phyloP scores from a whole-genome alignment of 2,329 filamentous ascomycete species.

The Fusarium oxysporum region DNA sequence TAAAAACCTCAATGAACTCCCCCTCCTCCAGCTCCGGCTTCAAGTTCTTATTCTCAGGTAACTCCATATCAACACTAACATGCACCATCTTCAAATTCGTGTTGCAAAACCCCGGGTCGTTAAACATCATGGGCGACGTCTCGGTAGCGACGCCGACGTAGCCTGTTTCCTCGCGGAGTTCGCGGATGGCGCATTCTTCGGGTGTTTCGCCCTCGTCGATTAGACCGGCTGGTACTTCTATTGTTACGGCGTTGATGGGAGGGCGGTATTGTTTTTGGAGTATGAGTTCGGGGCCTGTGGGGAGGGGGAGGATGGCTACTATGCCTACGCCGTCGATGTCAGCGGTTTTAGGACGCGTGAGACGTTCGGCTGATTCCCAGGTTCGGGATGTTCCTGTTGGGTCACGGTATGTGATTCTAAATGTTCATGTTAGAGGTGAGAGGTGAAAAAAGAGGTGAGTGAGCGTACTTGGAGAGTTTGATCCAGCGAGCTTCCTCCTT shows the following conservation, averaged over 20 bases:
- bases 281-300: constrained; percentile 65
- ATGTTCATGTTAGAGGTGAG: neutral
- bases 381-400: constrained; percentile 67
- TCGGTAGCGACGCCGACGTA: constrained; percentile 67
- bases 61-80: constrained; percentile 75
- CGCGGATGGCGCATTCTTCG: constrained; percentile 71
- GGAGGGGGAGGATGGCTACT: constrained; percentile 72
- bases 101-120: constrained; percentile 75
- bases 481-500: constrained; percentile 69
- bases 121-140: constrained; percentile 74
- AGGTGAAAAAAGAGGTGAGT: neutral
- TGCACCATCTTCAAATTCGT: constrained; percentile 78
- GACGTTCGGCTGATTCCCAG: constrained; percentile 81
- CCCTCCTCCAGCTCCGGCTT: constrained; percentile 79
- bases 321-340: constrained; percentile 81
- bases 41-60: constrained; percentile 76
- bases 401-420: constrained; percentile 73
- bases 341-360: constrained; percentile 69
- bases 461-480: constrained; percentile 65
- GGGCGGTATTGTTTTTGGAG: constrained; percentile 76
- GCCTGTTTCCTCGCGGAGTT: constrained; percentile 75
- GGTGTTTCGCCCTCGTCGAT: constrained; percentile 71
- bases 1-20: constrained; percentile 86
- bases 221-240: constrained; percentile 74
- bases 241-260: constrained; percentile 67